Evolutionary conservation across 208 protist genomes (phyloP).

Genomic region (Porcisia deanei): DNA sequence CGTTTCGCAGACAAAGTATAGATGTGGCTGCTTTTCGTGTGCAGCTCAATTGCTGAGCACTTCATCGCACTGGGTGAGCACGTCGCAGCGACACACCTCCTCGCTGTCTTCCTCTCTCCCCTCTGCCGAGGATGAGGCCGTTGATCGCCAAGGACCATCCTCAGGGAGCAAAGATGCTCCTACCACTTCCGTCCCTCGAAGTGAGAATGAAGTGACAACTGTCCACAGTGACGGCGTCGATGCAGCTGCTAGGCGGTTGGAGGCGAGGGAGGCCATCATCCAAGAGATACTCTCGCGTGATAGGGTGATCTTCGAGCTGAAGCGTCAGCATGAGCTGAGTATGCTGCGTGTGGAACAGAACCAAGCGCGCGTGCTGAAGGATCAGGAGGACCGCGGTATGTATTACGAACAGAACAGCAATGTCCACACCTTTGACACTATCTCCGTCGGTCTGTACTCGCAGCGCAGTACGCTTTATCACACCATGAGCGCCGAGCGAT

Average conservation of each 20-base stretch:
- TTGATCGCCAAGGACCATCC: not conserved
- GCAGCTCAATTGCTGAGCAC: not conserved
- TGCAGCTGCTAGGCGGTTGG: conserved; percentile 9
- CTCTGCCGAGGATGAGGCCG: not conserved
- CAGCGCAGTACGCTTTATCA: conserved; percentile 90
- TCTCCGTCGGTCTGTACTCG: conserved; percentile 82
- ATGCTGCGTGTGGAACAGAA: conserved; percentile 90
- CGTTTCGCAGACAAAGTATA: not conserved
- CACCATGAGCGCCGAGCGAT: conserved; percentile 78
- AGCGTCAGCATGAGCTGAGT: conserved; percentile 89
- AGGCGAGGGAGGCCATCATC: conserved; percentile 68
- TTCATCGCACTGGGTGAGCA: not conserved
- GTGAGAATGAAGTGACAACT: not conserved
- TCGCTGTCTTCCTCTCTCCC: not conserved
- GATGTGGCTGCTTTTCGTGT: not conserved
- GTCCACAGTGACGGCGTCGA: conserved; percentile 1
- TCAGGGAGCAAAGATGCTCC: not conserved
- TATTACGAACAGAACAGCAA: conserved; percentile 93
- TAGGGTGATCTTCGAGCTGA: conserved; percentile 90
- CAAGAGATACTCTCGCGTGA: conserved; percentile 75
- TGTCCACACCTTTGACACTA: conserved; percentile 88
- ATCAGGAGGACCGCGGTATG: conserved; percentile 89
- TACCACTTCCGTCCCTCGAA: not conserved
- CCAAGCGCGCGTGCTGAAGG: conserved; percentile 80
- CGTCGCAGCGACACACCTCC: not conserved